phyloP scores from a whole-genome alignment of 768 basidiomycete genomes.

The Lactifluus rugatus region DNA sequence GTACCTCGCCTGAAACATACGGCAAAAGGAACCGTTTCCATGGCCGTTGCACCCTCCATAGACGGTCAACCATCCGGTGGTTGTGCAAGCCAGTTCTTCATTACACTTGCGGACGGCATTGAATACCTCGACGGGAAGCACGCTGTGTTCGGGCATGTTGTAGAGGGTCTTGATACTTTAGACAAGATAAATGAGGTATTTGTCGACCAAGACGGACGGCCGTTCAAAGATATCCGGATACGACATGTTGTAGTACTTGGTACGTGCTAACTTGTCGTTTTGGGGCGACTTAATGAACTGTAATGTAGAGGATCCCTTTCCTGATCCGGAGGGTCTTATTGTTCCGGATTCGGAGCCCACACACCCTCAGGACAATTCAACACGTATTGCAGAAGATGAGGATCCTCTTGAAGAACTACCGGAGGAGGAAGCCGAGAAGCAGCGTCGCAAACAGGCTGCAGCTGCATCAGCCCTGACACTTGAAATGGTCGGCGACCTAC shows the following conservation, averaged over 20 bases:
- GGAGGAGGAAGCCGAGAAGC: conserved; percentile 75
- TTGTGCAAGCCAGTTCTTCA: conserved; percentile 93
- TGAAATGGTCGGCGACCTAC: conserved; percentile 98
- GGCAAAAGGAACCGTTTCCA: conserved; percentile 82
- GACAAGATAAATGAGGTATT: conserved; percentile 90
- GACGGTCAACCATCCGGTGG: conserved; percentile 53
- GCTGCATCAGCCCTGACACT: conserved; percentile 90
- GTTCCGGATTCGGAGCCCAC: conserved; percentile 70
- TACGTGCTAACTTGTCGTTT: conserved; percentile 29
- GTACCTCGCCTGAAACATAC: conserved; percentile 76
- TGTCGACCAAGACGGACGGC: conserved; percentile 78
- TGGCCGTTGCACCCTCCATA: conserved; percentile 87
- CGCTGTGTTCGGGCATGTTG: conserved; percentile 91
- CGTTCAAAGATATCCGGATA: conserved; percentile 90
- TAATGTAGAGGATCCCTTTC: conserved; percentile 81
- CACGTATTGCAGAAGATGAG: conserved; percentile 92
- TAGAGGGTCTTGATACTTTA: conserved; percentile 87
- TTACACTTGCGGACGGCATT: conserved; percentile 83
- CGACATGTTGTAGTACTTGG: conserved; percentile 93
- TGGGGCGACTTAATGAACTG: not conserved
- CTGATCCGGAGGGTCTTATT: conserved; percentile 70
- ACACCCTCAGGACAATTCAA: conserved; percentile 73
- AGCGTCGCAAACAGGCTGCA: conserved; percentile 80
- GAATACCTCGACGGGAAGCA: conserved; percentile 92
- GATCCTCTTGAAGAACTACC: conserved; percentile 74